Conservation (phyloP, 1,284 basidiomycete genomes). For the Porogramme epimiltina region DNA sequence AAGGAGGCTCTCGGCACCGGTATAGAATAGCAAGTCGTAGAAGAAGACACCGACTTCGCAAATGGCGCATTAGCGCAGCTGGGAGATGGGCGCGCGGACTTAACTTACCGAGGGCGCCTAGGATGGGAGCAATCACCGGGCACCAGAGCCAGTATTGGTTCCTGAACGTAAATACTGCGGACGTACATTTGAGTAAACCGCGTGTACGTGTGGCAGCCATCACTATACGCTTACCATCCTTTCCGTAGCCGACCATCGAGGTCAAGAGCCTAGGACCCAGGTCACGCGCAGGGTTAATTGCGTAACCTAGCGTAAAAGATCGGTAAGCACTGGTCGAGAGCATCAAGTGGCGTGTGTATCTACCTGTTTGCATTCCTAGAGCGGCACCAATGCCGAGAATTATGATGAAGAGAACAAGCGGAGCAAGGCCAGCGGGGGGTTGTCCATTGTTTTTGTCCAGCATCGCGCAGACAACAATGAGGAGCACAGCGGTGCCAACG, state of each 20-base stretch:
- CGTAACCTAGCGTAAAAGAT: slow-evolving; percentile 42
- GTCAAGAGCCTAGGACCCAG: slow-evolving; percentile 63
- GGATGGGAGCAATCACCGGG: slow-evolving; percentile 58
- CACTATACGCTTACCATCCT: slow-evolving; percentile 34
- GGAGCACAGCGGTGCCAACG: slow-evolving; percentile 57
- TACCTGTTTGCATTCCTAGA: slow-evolving; percentile 59
- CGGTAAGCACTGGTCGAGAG: background rate
- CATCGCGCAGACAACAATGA: slow-evolving; percentile 46
- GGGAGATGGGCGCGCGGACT: background rate
- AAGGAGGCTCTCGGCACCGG: slow-evolving; percentile 54
- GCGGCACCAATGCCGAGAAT: slow-evolving; percentile 55
- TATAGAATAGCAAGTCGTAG: slow-evolving; percentile 57
- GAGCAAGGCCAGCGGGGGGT: slow-evolving; percentile 50
- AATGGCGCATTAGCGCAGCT: background rate
- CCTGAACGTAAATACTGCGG: slow-evolving; percentile 46
- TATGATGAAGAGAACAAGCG: slow-evolving; percentile 55
- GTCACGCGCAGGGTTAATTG: slow-evolving; percentile 68
- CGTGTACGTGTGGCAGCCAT: background rate
- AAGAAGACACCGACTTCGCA: slow-evolving; percentile 45
- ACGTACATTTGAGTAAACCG: background rate
- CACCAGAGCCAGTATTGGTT: slow-evolving; percentile 81
- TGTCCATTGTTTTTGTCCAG: slow-evolving; percentile 50
- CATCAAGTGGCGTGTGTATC: background rate
- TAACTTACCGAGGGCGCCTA: slow-evolving; percentile 47
- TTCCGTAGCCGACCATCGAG: slow-evolving; percentile 62